A percentile compares a stretch with the other conserved stretches of the same genome.
Conservation (phyloP, 1,284 basidiomycete genomes). For the Xerocomus minutiporus region DNA sequence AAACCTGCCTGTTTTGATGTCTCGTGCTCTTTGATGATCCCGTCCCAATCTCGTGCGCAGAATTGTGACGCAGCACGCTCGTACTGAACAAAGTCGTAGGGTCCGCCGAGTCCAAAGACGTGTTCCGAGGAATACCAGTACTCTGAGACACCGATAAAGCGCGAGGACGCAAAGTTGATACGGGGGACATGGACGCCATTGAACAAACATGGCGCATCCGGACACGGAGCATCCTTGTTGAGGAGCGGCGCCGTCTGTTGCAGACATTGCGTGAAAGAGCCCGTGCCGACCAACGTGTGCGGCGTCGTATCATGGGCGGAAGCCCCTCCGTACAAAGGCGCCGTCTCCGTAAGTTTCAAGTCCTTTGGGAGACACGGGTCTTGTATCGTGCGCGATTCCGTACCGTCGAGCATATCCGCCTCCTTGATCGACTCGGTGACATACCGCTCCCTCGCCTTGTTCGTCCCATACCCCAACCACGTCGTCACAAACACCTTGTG, state of each 20-base stretch:
- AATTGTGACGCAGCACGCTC: constrained; percentile 89
- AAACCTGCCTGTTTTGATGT: constrained; percentile 43
- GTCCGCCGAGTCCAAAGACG: constrained; percentile 89
- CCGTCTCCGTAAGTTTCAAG: constrained; percentile 55
- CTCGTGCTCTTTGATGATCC: constrained; percentile 70
- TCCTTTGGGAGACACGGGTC: constrained; percentile 91
- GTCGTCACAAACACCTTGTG: constrained; percentile 97
- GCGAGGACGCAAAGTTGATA: constrained; percentile 86
- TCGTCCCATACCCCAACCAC: constrained; percentile 98
- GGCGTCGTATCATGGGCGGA: constrained; percentile 40
- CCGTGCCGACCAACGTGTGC: constrained; percentile 79
- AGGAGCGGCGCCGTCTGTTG: constrained; percentile 71
- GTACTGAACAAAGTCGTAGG: constrained; percentile 95
- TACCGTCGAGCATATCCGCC: constrained; percentile 35
- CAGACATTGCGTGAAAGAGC: constrained; percentile 87
- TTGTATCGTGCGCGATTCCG: constrained; percentile 44
- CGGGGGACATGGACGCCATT: constrained; percentile 92
- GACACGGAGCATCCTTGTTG: constrained; percentile 83
- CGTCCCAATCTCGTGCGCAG: constrained; percentile 77
- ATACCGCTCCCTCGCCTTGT: constrained; percentile 91
- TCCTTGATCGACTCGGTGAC: constrained; percentile 61
- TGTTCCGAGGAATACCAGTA: constrained; percentile 99
- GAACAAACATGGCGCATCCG: constrained; percentile 88
- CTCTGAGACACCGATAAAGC: constrained; percentile 96
- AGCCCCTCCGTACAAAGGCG: constrained; percentile 40